Evolutionary conservation across 1,284 basidiomycete genomes (phyloP), one percentile per base, ranked within the genome.

Genomic region (Sporisorium scitamineum): DNA sequence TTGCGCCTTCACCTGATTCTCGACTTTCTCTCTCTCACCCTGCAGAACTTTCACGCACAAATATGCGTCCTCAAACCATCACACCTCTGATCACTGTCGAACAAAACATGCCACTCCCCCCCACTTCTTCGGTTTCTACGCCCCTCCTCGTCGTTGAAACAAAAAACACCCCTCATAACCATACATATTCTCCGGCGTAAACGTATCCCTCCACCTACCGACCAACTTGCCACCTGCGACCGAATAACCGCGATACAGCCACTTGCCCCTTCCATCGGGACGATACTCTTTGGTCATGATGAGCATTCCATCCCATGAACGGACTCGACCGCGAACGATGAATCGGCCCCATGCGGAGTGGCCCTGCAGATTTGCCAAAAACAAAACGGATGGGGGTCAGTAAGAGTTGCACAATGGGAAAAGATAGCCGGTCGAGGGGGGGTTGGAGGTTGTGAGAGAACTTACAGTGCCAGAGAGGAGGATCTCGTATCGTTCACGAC

Each of bases 291-390:
- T 88, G 67, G 88, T 86, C 50, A 89, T 80, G 54, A 85, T 86
- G 37, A 87, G 81, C 85, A 89, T 86, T 5, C 88, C 88, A 71
- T 89, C 88, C 88, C 88, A 89, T 13, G 82, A 76, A 24, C 88
- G 78, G 0, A 89, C 87, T 34, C 87, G 80, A 4, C 88, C 88
- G 26, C 86, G 84, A 11, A 89, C 80, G 22, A 87, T 82, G 73
- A 89, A 89, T 29, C 86, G 80, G 7, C 88, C 88, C 88, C 88
- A 89, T 2, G 88, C 87, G 11, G 85, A 86, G 78, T 89, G 88
- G 0, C 88, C 88, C 37, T 39, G 37, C 37, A 37, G 37, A 39
- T 3, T 10, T 10, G 34, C 3, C 34, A 34, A 13, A 9, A 13
- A 34, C 8, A 34, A 34, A 34, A n/a, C n/a, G n/a, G n/a, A n/a